Conservation (phyloP, 768 basidiomycete genomes). For the Suillus sp. region DNA sequence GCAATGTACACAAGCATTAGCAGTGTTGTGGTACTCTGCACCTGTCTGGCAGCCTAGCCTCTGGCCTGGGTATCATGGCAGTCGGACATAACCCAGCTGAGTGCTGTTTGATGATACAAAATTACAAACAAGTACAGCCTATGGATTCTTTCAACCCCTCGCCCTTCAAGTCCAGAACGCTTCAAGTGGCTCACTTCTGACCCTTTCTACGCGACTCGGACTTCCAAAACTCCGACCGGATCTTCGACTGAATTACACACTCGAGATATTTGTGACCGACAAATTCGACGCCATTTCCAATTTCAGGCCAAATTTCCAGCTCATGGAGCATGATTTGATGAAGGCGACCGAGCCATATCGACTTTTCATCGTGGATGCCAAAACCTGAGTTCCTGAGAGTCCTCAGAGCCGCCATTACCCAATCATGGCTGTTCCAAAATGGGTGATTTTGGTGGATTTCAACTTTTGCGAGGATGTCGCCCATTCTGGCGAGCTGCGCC, state of each 20-base stretch:
- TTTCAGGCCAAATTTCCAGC: neutral
- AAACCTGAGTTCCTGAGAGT: neutral
- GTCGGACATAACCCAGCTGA: neutral
- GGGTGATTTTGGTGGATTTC: neutral
- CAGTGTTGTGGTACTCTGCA: constrained; percentile 16
- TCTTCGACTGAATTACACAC: neutral
- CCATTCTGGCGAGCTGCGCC: neutral
- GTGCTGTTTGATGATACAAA: neutral
- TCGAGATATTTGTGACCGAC: neutral
- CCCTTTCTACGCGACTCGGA: no score
- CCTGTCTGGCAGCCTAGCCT: constrained; percentile 2
- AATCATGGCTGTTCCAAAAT: neutral
- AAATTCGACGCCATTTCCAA: neutral
- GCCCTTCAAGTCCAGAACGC: no score
- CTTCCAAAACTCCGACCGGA: no score
- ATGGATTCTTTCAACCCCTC: neutral
- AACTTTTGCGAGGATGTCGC: neutral
- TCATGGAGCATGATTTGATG: neutral
- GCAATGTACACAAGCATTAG: constrained; percentile 18
- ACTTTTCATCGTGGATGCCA: neutral
- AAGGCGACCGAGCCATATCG: neutral
- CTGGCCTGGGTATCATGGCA: constrained; percentile 3
- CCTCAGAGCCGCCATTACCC: neutral
- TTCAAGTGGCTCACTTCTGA: no score
- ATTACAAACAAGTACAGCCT: neutral